A percentile compares a stretch with the other conserved stretches of the same genome.
phyloP scores from a whole-genome alignment of 345 rosid genomes.

The Gossypium anomalum region DNA sequence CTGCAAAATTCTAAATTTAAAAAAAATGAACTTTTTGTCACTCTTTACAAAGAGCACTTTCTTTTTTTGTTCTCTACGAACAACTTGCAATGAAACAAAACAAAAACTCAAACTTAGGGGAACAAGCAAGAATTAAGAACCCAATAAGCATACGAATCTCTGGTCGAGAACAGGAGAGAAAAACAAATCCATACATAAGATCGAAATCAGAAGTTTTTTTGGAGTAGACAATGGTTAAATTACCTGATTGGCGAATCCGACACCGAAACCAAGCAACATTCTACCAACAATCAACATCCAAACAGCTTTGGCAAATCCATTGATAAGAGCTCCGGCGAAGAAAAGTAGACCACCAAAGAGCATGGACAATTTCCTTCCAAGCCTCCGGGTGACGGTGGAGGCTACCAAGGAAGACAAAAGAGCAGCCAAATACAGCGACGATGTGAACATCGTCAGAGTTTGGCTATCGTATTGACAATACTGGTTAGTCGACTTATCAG shows the following conservation, averaged over 20 bases:
- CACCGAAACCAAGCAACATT: conserved; percentile 86
- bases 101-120: conserved; percentile 1
- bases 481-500: conserved; percentile 42
- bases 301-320: conserved; percentile 67
- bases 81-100: conserved; percentile 18
- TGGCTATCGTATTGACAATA: conserved; percentile 77
- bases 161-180: conserved; percentile 11
- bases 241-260: conserved; percentile 97
- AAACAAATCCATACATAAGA: neutral
- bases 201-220: neutral
- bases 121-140: neutral
- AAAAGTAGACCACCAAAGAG: conserved; percentile 83
- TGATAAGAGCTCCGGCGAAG: conserved; percentile 75
- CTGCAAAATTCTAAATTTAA: neutral
- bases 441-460: conserved; percentile 76
- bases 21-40: neutral
- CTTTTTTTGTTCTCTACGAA: conserved; percentile 4
- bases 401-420: conserved; percentile 74
- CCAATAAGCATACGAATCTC: neutral
- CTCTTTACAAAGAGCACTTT: neutral
- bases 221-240: neutral
- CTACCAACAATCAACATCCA: conserved; percentile 95
- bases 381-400: conserved; percentile 60
- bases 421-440: conserved; percentile 90
- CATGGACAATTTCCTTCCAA: conserved; percentile 83